phyloP scores from a whole-genome alignment of 805 yeast genomes.

The Candida loeiensis region DNA sequence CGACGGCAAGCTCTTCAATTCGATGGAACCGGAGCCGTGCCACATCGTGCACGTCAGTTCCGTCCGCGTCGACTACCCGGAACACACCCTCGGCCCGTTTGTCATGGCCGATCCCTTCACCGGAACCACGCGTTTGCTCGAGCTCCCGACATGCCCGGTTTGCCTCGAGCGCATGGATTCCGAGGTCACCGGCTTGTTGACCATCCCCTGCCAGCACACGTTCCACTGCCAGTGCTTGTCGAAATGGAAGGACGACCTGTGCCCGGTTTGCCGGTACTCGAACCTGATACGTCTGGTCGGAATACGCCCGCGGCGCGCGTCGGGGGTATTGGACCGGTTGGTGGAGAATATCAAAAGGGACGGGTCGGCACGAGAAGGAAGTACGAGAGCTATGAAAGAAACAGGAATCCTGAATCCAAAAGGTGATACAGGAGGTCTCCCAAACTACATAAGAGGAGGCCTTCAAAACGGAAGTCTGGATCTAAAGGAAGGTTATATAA shows the following conservation, averaged over 20 bases:
- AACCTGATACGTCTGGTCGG: slow-evolving; percentile 22
- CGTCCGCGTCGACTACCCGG: slow-evolving; percentile 38
- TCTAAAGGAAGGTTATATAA: too few relatives aligned
- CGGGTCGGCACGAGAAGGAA: too few relatives aligned
- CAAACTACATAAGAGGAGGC: too few relatives aligned
- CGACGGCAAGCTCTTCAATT: slow-evolving; percentile 73
- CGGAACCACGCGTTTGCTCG: slow-evolving; percentile 33
- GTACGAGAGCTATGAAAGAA: too few relatives aligned
- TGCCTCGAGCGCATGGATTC: slow-evolving; percentile 87
- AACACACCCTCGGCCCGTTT: slow-evolving; percentile 51
- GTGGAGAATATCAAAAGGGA: too few relatives aligned
- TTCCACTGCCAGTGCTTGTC: slow-evolving; percentile 86
- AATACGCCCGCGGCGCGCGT: neutral
- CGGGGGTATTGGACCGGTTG: neutral
- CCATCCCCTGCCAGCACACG: slow-evolving; percentile 90
- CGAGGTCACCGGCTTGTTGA: slow-evolving; percentile 71
- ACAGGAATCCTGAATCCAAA: too few relatives aligned
- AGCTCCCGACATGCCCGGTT: slow-evolving; percentile 90
- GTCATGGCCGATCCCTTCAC: slow-evolving; percentile 74
- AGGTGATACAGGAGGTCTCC: too few relatives aligned
- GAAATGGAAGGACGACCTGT: slow-evolving; percentile 85
- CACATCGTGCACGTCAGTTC: slow-evolving; percentile 70
- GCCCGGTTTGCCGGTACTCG: slow-evolving; percentile 88
- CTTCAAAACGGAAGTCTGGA: too few relatives aligned
- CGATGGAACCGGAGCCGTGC: slow-evolving; percentile 87